These are phyloP conservation scores for Picea glauca DNA, from an alignment of 75 land plant genomes.

Conservation along the genomic window DNA sequence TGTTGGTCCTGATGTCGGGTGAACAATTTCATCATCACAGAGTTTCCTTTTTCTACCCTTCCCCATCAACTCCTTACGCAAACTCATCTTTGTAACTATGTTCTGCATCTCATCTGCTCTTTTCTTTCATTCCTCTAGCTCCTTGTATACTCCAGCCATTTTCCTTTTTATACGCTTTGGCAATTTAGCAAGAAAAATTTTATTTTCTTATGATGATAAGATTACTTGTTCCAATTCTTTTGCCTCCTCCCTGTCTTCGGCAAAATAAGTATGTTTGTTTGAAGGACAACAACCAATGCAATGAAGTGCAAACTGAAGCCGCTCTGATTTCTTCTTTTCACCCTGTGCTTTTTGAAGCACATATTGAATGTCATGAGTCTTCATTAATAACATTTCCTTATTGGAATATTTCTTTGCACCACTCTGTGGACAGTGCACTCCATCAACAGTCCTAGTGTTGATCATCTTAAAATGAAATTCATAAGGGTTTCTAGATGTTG, in stretches of 20 bases:
- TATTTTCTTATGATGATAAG: background rate
- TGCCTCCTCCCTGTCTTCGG: background rate
- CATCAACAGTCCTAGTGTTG: conserved; percentile 59
- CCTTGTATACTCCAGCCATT: too few species aligned
- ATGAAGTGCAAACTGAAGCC: too few species aligned
- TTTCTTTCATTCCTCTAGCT: too few species aligned
- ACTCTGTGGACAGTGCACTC: conserved; percentile 60
- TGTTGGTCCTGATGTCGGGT: too few species aligned
- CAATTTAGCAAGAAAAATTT: background rate
- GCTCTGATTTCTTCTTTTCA: conserved; percentile 24
- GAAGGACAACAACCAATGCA: too few species aligned
- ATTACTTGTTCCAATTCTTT: background rate
- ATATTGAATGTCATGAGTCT: conserved; percentile 83
- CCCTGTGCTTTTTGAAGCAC: conserved; percentile 71
- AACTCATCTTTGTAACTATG: too few species aligned
- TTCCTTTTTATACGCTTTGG: conserved; percentile 5
- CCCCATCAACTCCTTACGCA: too few species aligned
- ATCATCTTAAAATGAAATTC: conserved; percentile 93
- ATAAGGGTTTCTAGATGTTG: conserved; percentile 19
- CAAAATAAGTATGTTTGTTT: too few species aligned
- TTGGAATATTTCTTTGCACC: conserved; percentile 53
- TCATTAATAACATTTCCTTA: conserved; percentile 81
- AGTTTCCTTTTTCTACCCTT: too few species aligned
- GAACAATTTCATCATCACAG: too few species aligned
- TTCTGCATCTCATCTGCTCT: too few species aligned